phyloP scores from a whole-genome alignment of 768 basidiomycete species.

The Panellus pusillus region DNA sequence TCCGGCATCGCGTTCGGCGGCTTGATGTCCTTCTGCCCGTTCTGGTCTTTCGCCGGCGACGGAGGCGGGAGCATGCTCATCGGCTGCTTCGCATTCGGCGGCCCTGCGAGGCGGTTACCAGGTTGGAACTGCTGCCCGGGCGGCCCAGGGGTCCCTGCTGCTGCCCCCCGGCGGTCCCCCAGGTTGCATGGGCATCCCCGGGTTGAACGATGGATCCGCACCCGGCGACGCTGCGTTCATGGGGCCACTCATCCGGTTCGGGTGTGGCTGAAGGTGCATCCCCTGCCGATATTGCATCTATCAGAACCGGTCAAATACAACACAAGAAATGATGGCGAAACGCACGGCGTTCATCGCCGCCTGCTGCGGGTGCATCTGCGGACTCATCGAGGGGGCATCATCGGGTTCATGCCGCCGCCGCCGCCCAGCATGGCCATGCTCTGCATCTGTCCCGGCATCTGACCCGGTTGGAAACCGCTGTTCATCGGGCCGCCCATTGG shows the following conservation, averaged over 20 bases:
- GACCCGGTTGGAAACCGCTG: slow-evolving; percentile 26
- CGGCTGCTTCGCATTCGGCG: slow-evolving; percentile 29
- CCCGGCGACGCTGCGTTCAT: slow-evolving; percentile 45
- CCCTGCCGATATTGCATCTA: slow-evolving; percentile 18
- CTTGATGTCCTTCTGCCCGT: slow-evolving; percentile 31
- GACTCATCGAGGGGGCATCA: slow-evolving; percentile 20
- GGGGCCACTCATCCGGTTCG: slow-evolving; percentile 17
- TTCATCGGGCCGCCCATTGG: slow-evolving; percentile 33
- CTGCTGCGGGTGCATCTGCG: slow-evolving; percentile 21
- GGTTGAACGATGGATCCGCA: slow-evolving; percentile 44
- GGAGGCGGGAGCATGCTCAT: slow-evolving; percentile 56
- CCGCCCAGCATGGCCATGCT: slow-evolving; percentile 24
- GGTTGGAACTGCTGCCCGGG: slow-evolving; percentile 31
- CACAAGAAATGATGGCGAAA: background rate
- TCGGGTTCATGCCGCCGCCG: slow-evolving; percentile 10
- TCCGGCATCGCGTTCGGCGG: slow-evolving; percentile 33
- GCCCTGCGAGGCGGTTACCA: slow-evolving; percentile 31
- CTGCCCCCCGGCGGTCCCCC: slow-evolving; percentile 22
- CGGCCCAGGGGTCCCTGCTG: slow-evolving; percentile 27
- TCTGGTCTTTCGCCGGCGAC: slow-evolving; percentile 44
- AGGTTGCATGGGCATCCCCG: slow-evolving; percentile 25
- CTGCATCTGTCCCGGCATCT: slow-evolving; percentile 23
- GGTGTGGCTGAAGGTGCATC: slow-evolving; percentile 5
- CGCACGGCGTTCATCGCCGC: slow-evolving; percentile 3
- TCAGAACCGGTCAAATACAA: slow-evolving; percentile 3